Base-by-base conservation (phyloP, 192 early-diverging fungal genomes). In the Entomortierella parvispora region DNA sequence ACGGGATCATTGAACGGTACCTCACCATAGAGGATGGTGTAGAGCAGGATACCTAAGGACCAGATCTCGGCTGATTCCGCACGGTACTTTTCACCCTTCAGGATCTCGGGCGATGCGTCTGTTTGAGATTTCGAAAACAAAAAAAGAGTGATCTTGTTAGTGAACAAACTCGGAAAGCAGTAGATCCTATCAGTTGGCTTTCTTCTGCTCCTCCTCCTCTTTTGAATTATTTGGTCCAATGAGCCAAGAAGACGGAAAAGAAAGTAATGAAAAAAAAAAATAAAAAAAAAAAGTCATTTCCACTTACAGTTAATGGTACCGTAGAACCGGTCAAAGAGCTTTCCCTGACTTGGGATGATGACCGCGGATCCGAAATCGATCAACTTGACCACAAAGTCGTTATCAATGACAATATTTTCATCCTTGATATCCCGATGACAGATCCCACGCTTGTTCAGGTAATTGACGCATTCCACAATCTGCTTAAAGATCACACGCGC, bases 341-440 rank as follows among this genome's bases (percentile, higher is more conserved):
- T 80, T 18, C 70, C 65, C 8, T 74, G 79, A 0, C 79, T 69
- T 31, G 87, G 87, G 20, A 86, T 63, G 23, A 82, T 65, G 23
- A 86, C 85, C 0, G 87, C 83, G 0, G 87, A 87, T n/a, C 90
- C 90, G 78, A 91, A 91, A 49, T 91, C 90, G 32, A 91, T 91
- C 49, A 91, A 74, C 62, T 91, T 91, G 58, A 89, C 89, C 18
- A 57, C 42, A 46, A 83, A 85, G 37, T 85, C 65, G 40, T 81
- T 77, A 34, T 89, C 88, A 47, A 91, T 87, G 23, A 91, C 86
- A 69, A 91, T 83, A 63, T 91, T 91, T 59, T 91, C 88, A 59
- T 91, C 89, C 68, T 91, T 90, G 71, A 90, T 84, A 61, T 90
- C 88, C 44, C 88, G 83, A 61, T 89, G 89, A 56, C 85, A 82